Conservation (phyloP, 106 monocot species). For the Platanthera guangdongensis region DNA sequence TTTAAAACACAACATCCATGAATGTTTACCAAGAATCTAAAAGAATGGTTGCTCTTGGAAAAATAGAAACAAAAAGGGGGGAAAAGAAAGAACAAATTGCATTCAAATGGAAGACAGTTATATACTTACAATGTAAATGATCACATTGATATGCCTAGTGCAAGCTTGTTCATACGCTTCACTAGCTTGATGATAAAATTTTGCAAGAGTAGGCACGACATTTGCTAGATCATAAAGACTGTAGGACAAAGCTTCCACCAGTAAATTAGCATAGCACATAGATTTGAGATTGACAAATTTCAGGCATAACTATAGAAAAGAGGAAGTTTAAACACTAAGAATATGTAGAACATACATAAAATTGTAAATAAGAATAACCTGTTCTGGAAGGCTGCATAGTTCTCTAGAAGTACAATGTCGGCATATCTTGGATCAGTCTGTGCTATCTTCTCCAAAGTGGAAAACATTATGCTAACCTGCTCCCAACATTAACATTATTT, state of each 20-base stretch:
- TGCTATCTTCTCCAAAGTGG: conserved; percentile 87
- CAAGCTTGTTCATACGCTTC: conserved; percentile 96
- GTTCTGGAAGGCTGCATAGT: conserved; percentile 98
- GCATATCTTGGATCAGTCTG: conserved; percentile 77
- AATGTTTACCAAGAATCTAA: neutral
- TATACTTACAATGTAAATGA: conserved; percentile 73
- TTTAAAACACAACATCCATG: neutral
- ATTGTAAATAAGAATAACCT: conserved; percentile 33
- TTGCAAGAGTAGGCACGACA: conserved; percentile 88
- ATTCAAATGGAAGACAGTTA: neutral
- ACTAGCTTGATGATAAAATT: conserved; percentile 96
- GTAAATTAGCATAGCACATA: neutral
- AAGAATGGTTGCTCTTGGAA: neutral
- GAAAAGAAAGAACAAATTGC: neutral
- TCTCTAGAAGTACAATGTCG: conserved; percentile 88
- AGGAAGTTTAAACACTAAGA: neutral
- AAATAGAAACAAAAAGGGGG: neutral
- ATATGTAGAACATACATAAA: neutral
- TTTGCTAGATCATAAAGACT: conserved; percentile 99
- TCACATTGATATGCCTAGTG: conserved; percentile 68
- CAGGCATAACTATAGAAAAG: neutral
- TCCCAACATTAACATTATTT: neutral
- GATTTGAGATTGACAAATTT: neutral
- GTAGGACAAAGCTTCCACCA: conserved; percentile 8
- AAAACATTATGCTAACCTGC: conserved; percentile 92